phyloP scores from a whole-genome alignment of 805 yeast genomes.

The Zygoascus ofunaensis region DNA sequence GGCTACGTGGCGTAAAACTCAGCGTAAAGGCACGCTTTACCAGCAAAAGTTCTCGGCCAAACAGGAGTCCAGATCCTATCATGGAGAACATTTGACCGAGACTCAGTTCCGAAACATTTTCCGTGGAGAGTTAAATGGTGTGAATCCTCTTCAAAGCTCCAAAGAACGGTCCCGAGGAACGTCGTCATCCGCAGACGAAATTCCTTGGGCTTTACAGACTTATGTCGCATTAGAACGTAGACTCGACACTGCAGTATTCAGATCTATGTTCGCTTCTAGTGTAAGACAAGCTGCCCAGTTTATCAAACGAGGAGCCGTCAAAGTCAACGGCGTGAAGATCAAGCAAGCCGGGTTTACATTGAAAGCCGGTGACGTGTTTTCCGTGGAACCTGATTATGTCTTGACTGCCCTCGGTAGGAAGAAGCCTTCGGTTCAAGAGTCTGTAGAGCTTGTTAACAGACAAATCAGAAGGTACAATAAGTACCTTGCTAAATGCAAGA shows the following conservation, averaged over 20 bases:
- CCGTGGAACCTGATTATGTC: conserved; percentile 79
- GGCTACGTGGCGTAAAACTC: conserved; percentile 56
- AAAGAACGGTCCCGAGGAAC: conserved; percentile 40
- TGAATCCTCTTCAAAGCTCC: conserved; percentile 75
- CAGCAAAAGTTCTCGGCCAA: conserved; percentile 91
- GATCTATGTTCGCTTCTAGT: conserved; percentile 88
- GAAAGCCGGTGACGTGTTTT: conserved; percentile 77
- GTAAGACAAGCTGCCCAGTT: conserved; percentile 90
- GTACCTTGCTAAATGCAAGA: conserved; percentile 51
- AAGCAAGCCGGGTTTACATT: conserved; percentile 72
- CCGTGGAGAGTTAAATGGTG: conserved; percentile 63
- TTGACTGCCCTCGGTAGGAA: conserved; percentile 73
- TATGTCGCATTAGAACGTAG: conserved; percentile 82
- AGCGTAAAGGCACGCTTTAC: conserved; percentile 59
- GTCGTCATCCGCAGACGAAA: conserved; percentile 25
- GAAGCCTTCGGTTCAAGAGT: conserved; percentile 65
- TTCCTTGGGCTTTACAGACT: conserved; percentile 84
- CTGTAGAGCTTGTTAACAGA: conserved; percentile 58
- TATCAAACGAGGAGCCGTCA: conserved; percentile 69
- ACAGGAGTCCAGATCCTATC: conserved; percentile 87
- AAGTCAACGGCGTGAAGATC: conserved; percentile 74
- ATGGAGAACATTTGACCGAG: conserved; percentile 89
- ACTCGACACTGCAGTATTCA: conserved; percentile 79
- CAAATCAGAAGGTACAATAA: conserved; percentile 73
- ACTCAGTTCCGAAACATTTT: conserved; percentile 67